Evolutionary conservation across 768 basidiomycete species (phyloP).

Genomic region (Rhodotorula kratochvilovae): DNA sequence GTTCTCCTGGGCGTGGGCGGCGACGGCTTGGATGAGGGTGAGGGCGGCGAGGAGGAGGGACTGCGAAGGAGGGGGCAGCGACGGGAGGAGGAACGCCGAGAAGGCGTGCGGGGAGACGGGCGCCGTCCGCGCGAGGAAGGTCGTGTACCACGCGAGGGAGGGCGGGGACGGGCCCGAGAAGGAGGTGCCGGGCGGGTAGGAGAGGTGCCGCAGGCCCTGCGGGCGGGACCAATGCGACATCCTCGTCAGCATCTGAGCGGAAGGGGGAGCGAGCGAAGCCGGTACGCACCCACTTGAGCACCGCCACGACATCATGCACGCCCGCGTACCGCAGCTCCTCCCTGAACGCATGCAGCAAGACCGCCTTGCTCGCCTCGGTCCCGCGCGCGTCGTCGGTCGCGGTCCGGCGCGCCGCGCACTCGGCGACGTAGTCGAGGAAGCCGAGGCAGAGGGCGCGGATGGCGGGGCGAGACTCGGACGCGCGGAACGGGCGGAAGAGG

Average conservation of each 20-base stretch:
- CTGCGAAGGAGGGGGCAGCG: conserved; percentile 11
- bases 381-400: background rate
- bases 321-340: conserved; percentile 31
- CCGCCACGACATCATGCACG: conserved; percentile 29
- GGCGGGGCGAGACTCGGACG: conserved; percentile 4
- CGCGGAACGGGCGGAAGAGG: conserved; percentile 35
- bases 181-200: conserved; percentile 4
- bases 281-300: conserved; percentile 35
- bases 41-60: conserved; percentile 13
- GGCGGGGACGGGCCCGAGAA: background rate
- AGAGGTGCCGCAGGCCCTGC: conserved; percentile 30
- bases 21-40: conserved; percentile 12
- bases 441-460: conserved; percentile 21
- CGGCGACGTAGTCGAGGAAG: conserved; percentile 34
- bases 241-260: no score
- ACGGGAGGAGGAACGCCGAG: conserved; percentile 17
- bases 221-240: background rate
- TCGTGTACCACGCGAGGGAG: conserved; percentile 16
- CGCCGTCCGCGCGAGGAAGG: conserved; percentile 1
- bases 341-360: conserved; percentile 23
- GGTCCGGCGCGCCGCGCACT: background rate
- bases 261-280: background rate
- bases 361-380: conserved; percentile 21
- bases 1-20: conserved; percentile 22
- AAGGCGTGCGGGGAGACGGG: conserved; percentile 11